These are phyloP conservation scores for Arachis stenosperma DNA, from an alignment of 306 rosid genomes.

Conservation along the genomic window DNA sequence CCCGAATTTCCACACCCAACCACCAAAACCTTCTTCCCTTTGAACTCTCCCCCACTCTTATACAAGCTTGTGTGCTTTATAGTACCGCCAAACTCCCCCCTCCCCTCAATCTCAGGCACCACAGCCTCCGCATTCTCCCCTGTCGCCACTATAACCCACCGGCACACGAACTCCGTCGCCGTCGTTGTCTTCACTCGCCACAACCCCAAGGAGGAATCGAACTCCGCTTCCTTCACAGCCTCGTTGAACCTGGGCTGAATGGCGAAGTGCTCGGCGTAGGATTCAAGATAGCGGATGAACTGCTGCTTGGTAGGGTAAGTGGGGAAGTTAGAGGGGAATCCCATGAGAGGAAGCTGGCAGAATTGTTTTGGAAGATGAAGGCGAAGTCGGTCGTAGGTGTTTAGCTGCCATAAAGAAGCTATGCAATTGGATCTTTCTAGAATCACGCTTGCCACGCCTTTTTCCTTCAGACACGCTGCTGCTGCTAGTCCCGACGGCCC, in stretches of 20 bases:
- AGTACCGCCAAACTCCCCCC: slow-evolving; percentile 48
- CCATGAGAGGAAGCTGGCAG: slow-evolving; percentile 61
- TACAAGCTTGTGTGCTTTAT: slow-evolving; percentile 60
- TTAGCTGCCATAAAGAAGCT: slow-evolving; percentile 66
- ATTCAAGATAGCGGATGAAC: slow-evolving; percentile 52
- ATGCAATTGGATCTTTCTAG: slow-evolving; percentile 64
- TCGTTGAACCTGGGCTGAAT: slow-evolving; percentile 49
- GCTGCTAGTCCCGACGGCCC: slow-evolving; percentile 68
- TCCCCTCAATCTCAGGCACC: slow-evolving; percentile 53
- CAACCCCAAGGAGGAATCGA: slow-evolving; percentile 45
- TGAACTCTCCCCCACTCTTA: slow-evolving; percentile 54
- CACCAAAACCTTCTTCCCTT: slow-evolving; percentile 56
- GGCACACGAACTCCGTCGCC: slow-evolving; percentile 48
- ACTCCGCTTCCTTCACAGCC: slow-evolving; percentile 45
- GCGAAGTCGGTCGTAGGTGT: slow-evolving; percentile 63
- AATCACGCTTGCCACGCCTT: slow-evolving; percentile 47
- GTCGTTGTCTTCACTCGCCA: slow-evolving; percentile 50
- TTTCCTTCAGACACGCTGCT: slow-evolving; percentile 58
- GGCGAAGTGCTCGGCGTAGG: slow-evolving; percentile 48
- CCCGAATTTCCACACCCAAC: slow-evolving; percentile 76
- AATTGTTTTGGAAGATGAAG: slow-evolving; percentile 62
- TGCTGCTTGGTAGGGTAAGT: slow-evolving; percentile 62
- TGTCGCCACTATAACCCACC: slow-evolving; percentile 65
- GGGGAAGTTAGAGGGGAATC: slow-evolving; percentile 55
- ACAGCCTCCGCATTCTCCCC: slow-evolving; percentile 71